Percentiles rank a stretch among this genome's conserved stretches.
Evolutionary conservation across 306 rosid species (phyloP).

Genomic region (Cucurbita moschata): DNA sequence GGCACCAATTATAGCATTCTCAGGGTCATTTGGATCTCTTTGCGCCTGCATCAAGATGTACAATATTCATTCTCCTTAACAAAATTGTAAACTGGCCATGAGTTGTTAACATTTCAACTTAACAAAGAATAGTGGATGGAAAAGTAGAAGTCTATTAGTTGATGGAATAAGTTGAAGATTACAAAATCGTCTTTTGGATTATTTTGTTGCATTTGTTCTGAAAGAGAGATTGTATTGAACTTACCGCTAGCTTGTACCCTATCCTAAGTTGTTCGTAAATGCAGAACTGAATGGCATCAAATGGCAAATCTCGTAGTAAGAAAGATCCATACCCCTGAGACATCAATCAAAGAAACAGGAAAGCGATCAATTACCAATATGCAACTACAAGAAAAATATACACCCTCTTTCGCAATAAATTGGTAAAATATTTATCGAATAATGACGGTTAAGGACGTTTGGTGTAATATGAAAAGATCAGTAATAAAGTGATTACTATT

Average conservation of each 20-base stretch:
- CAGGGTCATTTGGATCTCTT: slow-evolving; percentile 62
- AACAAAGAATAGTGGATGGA: neutral
- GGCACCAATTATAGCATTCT: slow-evolving; percentile 65
- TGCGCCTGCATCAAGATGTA: slow-evolving; percentile 27
- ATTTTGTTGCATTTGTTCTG: neutral
- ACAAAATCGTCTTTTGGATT: neutral
- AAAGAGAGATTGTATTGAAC: slow-evolving; percentile 8
- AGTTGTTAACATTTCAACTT: neutral
- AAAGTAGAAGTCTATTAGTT: neutral
- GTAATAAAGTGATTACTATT: neutral
- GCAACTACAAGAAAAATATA: neutral
- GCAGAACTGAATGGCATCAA: slow-evolving; percentile 70
- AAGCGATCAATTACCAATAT: neutral
- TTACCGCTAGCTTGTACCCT: slow-evolving; percentile 63
- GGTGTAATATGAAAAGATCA: neutral
- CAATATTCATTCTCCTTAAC: neutral
- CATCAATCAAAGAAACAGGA: slow-evolving; percentile 3
- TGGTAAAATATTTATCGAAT: neutral
- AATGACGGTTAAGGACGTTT: neutral
- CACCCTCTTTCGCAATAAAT: neutral
- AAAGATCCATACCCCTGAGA: slow-evolving; percentile 69
- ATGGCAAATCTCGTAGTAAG: slow-evolving; percentile 71
- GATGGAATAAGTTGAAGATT: neutral
- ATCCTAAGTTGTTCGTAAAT: slow-evolving; percentile 69
- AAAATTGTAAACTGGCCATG: neutral